A percentile compares a stretch with the other conserved stretches of the same genome.
Evolutionary conservation across 805 yeast genomes (phyloP).

Genomic region (Candida maltosa): DNA sequence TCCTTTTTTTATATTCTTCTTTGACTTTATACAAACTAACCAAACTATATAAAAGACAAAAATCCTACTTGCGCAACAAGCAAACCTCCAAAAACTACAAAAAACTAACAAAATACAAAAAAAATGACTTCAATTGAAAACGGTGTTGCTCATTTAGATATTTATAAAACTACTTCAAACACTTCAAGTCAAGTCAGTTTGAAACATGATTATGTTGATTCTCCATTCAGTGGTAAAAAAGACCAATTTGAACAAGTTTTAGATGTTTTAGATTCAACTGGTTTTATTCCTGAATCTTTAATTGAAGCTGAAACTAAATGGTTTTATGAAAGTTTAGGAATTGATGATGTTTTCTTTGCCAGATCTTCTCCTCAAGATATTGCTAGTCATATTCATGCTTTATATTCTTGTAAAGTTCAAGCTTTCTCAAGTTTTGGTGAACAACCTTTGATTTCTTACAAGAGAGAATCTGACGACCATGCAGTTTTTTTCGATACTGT

Average conservation of each 20-base stretch:
- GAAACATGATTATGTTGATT: constrained; percentile 65
- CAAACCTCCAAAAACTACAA: too few relatives aligned
- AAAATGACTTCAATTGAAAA: constrained; percentile 17
- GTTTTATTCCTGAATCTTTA: constrained; percentile 83
- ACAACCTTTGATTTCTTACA: constrained; percentile 68
- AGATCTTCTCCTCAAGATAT: constrained; percentile 78
- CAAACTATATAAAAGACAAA: too few relatives aligned
- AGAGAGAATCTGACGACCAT: constrained; percentile 76
- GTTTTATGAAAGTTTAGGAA: constrained; percentile 85
- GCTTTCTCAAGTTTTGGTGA: constrained; percentile 45
- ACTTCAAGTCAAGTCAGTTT: constrained; percentile 27
- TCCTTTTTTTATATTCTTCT: too few relatives aligned
- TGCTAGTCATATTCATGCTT: constrained; percentile 79
- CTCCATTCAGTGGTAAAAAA: constrained; percentile 77
- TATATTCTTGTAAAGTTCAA: constrained; percentile 90
- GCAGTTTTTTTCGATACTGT: constrained; percentile 86
- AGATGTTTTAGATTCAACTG: constrained; percentile 75
- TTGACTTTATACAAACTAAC: too few relatives aligned
- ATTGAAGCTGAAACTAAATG: constrained; percentile 85
- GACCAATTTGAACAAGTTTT: constrained; percentile 78
- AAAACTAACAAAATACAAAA: too few relatives aligned
- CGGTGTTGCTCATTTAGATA: constrained; percentile 14
- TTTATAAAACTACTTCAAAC: constrained; percentile 24
- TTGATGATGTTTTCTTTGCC: constrained; percentile 89
- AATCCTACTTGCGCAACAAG: too few relatives aligned